Evolutionary conservation across 257 asterid species (phyloP), one percentile per base, ranked within the genome.

Genomic region (Ehretia macrophylla): DNA sequence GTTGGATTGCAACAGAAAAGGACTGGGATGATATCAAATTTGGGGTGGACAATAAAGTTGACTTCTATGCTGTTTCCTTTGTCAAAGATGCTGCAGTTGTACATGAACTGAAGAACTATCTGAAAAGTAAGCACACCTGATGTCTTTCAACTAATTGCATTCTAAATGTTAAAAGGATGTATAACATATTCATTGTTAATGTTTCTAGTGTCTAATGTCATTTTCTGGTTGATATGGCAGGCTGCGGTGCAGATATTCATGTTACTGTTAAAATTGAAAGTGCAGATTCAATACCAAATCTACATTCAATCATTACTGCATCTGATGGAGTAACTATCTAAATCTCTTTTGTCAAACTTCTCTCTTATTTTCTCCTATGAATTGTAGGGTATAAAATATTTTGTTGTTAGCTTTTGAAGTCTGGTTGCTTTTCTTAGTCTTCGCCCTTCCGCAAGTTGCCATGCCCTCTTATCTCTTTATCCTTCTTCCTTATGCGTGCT

Each of bases 11-110:
- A 66, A 76, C 95, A 91, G 98, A 87, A 66, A 91, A 91, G 63
- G 98, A 91, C 65, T 91, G 98, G 98, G 98, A 87, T 64, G 98
- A 91, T 59, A 91, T 87, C 76, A 87, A 87, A 83, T 91, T 91
- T 59, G 98, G 98, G 62, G 98, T 91, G 60, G 98, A 91, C 63
- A 85, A 91, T 72, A 64, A 87, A 76, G 90, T 91, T 49, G 98
- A 91, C 76, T 87, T 91, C 62, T 91, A 91, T 71, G 98, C 98
- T 40, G 98, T 91, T 68, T 91, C 98, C 68, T 91, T 91, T 74
- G 96, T 91, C 76, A 91, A 91, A 77, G 95, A 87, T 82, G 98
- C 98, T 27, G 95, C 94, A 59, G 98, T 91, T 69, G 95, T 91
- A 64, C 96, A 91, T 49, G 95, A 91, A 79, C 75, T 91, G 80